Percentiles rank a stretch among this genome's conserved stretches.
These are phyloP conservation scores for Tinospora cordifolia DNA, from an alignment of 164 flowering plant species.

Conservation along the genomic window DNA sequence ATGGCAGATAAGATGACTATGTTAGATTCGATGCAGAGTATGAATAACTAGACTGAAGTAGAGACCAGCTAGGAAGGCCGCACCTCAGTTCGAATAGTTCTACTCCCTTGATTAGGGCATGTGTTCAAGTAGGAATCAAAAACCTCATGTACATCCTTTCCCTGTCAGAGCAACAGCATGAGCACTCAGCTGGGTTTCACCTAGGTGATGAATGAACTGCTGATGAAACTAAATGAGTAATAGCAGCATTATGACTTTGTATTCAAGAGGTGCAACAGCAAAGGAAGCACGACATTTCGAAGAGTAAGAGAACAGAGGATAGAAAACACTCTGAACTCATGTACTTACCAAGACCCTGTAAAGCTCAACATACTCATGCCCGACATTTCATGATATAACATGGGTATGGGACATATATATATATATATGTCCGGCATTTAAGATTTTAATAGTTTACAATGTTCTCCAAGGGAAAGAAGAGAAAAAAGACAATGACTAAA, in stretches of 20 bases:
- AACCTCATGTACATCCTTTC: constrained; percentile 41
- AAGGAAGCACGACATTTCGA: too few relatives aligned
- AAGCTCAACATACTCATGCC: too few relatives aligned
- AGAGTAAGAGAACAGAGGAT: too few relatives aligned
- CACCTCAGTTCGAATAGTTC: constrained; percentile 92
- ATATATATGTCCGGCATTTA: too few relatives aligned
- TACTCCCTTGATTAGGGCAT: constrained; percentile 84
- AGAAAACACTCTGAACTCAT: too few relatives aligned
- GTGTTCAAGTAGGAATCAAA: constrained; percentile 64
- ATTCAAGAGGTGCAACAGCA: too few relatives aligned
- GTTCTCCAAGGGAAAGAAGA: too few relatives aligned
- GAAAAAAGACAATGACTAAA: background rate
- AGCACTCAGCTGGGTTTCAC: background rate
- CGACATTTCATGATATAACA: too few relatives aligned
- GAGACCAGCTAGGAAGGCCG: background rate
- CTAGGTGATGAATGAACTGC: background rate
- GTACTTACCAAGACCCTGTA: too few relatives aligned
- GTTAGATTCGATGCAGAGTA: background rate
- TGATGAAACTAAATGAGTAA: background rate
- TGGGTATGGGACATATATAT: too few relatives aligned
- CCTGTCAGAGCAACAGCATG: constrained; percentile 27
- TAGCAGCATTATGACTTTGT: background rate
- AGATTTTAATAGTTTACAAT: too few relatives aligned
- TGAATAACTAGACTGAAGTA: background rate
- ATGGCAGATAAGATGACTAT: background rate